Base-by-base conservation (phyloP, 75 land plant genomes). In the Pinus tabuliformis region DNA sequence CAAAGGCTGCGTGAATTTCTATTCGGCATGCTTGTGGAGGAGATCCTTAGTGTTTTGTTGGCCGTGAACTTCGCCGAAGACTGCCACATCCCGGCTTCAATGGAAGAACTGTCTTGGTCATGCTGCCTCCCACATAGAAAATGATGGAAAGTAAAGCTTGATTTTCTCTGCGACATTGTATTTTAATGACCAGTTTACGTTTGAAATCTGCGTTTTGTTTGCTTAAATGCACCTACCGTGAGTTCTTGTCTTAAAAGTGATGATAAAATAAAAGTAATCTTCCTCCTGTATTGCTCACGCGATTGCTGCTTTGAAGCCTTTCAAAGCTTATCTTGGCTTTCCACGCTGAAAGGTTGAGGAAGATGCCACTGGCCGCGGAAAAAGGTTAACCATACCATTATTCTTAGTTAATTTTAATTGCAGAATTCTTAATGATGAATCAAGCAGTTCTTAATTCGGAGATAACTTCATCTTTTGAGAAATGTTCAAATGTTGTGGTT, bases 51-150 rank as follows among this genome's bases (percentile, higher is more conserved):
- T n/a, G n/a, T n/a, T n/a, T n/a, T n/a, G n/a, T n/a, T n/a, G 92
- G 92, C 21, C 86, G 98, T 17, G 98, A 95, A 78, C 71, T 95
- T 36, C 95, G 98, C 30, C 92, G 98, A 30, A 84, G 95, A 74
- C 28, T 88, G 75, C 90, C 86, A 58, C 95, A 85, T 78, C 91
- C 95, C 60, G 92, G 89, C n/a, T 91, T 90, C 65, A 87, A 77
- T 73, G 80, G 78, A 39, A 87, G 86, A 22, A 79, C 92, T 6
- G 81, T 86, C 72, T 18, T 92, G 75, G 79, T 88, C 56, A 92
- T 92, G 95, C 66, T 81, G 24, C 95, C 98, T 74, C 98, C 98
- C 2, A 64, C 71, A 54, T 88, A 88, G 77, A 95, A 95, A 70
- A 73, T 83, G 72, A 95, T 95, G 98, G 91, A 78, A 28, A 86